Base-by-base conservation (phyloP, 2,329 filamentous ascomycete genomes). In the Ceratocystis variospora region DNA sequence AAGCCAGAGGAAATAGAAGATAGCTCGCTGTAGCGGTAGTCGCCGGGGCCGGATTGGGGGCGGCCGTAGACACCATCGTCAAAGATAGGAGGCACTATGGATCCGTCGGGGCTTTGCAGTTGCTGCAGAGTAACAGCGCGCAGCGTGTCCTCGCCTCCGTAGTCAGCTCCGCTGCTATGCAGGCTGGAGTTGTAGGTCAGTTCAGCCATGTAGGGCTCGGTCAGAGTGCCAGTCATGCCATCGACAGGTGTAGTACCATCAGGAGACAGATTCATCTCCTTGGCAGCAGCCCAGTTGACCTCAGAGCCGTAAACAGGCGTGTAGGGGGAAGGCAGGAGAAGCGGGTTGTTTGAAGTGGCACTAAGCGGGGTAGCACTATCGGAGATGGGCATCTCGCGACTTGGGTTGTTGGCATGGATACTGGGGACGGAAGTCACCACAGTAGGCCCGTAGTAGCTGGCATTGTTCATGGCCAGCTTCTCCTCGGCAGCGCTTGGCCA, bases 1-100 rank as follows among this genome's bases (percentile, higher is more conserved):
- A 86, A 86, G 5, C 83, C 84, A 0, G 84, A 87, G 0, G 84
- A 86, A 3, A 87, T 75, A 0, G 83, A 86, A 0, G 84, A 86
- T 41, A 84, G 73, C 73, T 68, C 67, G n/a, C 63, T 66, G 46
- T 62, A 62, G n/a, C 67, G 65, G 45, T 68, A 64, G n/a, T 55
- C 41, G 7, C 66, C 64, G 25, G 61, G 28, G 28, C 61, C 46
- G 8, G 55, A 59, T 37, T 59, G 28, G 31, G 55, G 55, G 2
- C 55, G 55, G 31, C n/a, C 33, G 15, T 59, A 59, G 41, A 25
- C 61, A 31, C 41, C 50, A 17, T 31, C 61, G 1, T 53, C 61
- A 46, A 46, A 28, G 6, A n/a, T 17, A 15, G 19, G 37, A 12
- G 46, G 44, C 22, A 50, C 48, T 28, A 63, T n/a, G n/a, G 31